Base-by-base conservation (phyloP, 164 flowering plant species). In the Stephania cephalantha region DNA sequence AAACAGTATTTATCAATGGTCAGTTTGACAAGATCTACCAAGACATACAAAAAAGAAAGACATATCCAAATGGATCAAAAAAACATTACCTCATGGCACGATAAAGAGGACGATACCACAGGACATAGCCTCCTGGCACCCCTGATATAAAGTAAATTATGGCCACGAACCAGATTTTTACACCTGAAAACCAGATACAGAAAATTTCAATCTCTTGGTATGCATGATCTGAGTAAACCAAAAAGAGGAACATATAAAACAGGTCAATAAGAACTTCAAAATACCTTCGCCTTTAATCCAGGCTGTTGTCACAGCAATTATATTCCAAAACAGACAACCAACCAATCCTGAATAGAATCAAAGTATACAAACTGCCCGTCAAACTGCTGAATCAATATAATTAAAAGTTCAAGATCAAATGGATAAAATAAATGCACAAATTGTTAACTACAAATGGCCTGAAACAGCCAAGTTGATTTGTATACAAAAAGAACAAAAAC, bases 71-170 rank as follows among this genome's bases (percentile, higher is more conserved):
- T 30, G 3, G 44, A 46, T 15, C 35, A 42, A 17, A 61, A 22
- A 10, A 48, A 53, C 66, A 72, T 25, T 89, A 96, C 99, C 99
- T 94, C 83, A 89, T 91, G 61, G 97, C 99, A 73, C 96, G 91
- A 83, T 96, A 96, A 68, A 96, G 93, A 45, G 99, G 99, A 7
- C 97, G 97, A 73, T 96, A 96, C 99, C 99, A 96, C 84, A 92
- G 71, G 18, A 92, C 89, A 83, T 94, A 96, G 35, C 82, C 97
- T 79, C 95, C 93, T n/a, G 99, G 99, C 80, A 90, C 93, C 46
- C 97, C 98, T 0, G 97, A 45, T 85, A 96, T 85, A 78, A 94
- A 92, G 86, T 96, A 96, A 79, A 96, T 94, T 64, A 92, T 76
- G n/a, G 99, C 87, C 75, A 96, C 95, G 82, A 96, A 84, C 98